Base-by-base conservation (phyloP, 164 flowering plant species). In the Chloranthus sessilifolius region DNA sequence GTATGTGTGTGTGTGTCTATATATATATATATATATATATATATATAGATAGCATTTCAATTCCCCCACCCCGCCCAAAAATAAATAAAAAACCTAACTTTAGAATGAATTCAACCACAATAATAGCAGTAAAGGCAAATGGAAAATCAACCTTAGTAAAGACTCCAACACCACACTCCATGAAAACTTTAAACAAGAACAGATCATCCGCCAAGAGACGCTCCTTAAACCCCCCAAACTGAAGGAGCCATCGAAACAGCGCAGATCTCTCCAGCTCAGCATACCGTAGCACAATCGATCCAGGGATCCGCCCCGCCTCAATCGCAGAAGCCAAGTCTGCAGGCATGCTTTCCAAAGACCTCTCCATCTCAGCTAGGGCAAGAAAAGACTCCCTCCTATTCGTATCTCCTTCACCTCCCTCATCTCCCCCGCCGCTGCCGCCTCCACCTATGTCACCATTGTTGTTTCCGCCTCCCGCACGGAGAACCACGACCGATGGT, bases 261-360 rank as follows among this genome's bases (percentile, higher is more conserved):
- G 64, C 46, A n/a, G 82, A 72, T 45, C 68, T 74, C 65, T 79
- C 82, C 56, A 79, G 58, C 58, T 79, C 76, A 1, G 74, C 62
- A 30, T 53, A 88, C 63, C 80, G 65, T 16, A 25, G 5, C 22
- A 92, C 77, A 14, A 92, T 79, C 54, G 73, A 47, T 1, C 74
- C 85, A 23, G 83, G 75, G 15, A 82, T 63, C 59, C 74, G 68
- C 24, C 90, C 94, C 0, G 62, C 79, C 55, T 74, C 62, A 47
- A 88, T 77, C 45, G 95, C 94, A 16, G 80, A 63, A 22, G 82
- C 87, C 58, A 92, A 51, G 65, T 92, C 98, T 53, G 66, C 61
- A 5, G 98, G 96, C 14, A 88, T 10, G 46, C 75, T 80, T 1
- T 74, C 81, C 58, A 76, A 41, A 0, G 78, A 55, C 50, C 74